These are phyloP conservation scores for Tardiomyces digboiensis DNA, from an alignment of 1,139 yeast species.

Conservation along the genomic window DNA sequence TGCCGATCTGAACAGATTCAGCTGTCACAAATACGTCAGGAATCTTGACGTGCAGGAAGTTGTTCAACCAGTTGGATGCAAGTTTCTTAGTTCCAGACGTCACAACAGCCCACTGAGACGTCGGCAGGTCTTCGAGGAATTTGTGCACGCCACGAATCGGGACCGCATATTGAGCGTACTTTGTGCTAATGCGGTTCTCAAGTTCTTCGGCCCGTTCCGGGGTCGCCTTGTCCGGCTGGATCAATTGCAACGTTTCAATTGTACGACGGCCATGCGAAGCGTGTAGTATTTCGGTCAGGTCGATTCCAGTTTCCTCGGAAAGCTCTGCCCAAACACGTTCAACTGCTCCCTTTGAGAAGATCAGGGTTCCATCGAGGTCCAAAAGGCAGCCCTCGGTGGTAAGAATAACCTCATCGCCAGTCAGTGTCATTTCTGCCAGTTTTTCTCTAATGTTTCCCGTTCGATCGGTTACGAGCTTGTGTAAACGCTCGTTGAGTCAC, in stretches of 20 bases:
- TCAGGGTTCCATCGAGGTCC: constrained; percentile 82
- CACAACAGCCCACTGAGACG: constrained; percentile 65
- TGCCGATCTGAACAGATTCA: constrained; percentile 65
- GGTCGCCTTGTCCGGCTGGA: constrained; percentile 67
- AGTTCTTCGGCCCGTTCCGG: constrained; percentile 56
- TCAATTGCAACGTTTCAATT: constrained; percentile 61
- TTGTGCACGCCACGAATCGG: constrained; percentile 70
- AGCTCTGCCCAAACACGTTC: constrained; percentile 74
- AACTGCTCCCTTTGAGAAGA: constrained; percentile 73
- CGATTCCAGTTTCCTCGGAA: constrained; percentile 62
- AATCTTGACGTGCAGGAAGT: constrained; percentile 44
- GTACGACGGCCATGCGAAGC: constrained; percentile 82
- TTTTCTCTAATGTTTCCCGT: no score
- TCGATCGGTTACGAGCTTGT: no score
- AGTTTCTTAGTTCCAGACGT: constrained; percentile 73
- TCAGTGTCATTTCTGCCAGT: background rate
- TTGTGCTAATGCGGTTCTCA: constrained; percentile 64
- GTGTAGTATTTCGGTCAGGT: constrained; percentile 59
- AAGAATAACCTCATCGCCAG: constrained; percentile 7
- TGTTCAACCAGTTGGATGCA: constrained; percentile 72
- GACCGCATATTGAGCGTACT: constrained; percentile 60
- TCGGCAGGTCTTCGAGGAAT: constrained; percentile 40
- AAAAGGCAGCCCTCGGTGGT: constrained; percentile 37
- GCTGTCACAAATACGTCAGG: constrained; percentile 77
- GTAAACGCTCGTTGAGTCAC: no score